Base-by-base conservation (phyloP, 1,284 basidiomycete genomes). In the Caloboletus inedulis region DNA sequence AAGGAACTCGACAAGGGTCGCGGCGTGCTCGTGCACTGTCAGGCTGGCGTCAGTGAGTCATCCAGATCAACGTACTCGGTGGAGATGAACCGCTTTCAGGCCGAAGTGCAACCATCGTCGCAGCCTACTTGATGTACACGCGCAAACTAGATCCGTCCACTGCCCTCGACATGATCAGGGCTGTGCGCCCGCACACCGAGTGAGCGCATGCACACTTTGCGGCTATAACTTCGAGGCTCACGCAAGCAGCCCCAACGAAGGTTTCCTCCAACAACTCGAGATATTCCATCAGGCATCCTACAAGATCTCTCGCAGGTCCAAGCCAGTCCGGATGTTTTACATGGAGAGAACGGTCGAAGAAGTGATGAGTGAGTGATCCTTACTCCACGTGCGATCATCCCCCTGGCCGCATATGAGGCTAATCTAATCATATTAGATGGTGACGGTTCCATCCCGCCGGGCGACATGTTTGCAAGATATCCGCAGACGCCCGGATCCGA, bases 11-110 rank as follows among this genome's bases (percentile, higher is more conserved):
- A 85, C 62, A 88, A 86, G 61, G 82, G 80, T 0, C 77, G 84
- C 27, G 86, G 87, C 1, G 87, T 95, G 1, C 74, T 94, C 16
- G 88, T 94, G 0, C 92, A 95, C 68, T 94, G 92, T 66, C 84
- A 89, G 52, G 91, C 90, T 23, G 91, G 91, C 23, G 79, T 92
- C 71, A 92, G 90, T 91, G 69, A 65, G 87, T 81, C 41, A 7
- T 37, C 35, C 12, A 21, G n/a, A 33, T 47, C 16, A 36, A 1
- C 36, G 0, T 33, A 18, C 44, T 39, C 8, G 16, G 18, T 25
- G 18, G 37, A 37, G 36, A 52, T 16, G 44, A 56, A 49, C 34
- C 29, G 14, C 16, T 47, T 35, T 12, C 58, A 91, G 89, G 89
- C 62, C 80, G 92, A 23, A 91, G 88, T 58, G 84, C 86, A 14